Percentiles rank a stretch among this genome's conserved stretches.
Evolutionary conservation across 148 eudicot genomes (phyloP).

Genomic region (Camellia sinensis): DNA sequence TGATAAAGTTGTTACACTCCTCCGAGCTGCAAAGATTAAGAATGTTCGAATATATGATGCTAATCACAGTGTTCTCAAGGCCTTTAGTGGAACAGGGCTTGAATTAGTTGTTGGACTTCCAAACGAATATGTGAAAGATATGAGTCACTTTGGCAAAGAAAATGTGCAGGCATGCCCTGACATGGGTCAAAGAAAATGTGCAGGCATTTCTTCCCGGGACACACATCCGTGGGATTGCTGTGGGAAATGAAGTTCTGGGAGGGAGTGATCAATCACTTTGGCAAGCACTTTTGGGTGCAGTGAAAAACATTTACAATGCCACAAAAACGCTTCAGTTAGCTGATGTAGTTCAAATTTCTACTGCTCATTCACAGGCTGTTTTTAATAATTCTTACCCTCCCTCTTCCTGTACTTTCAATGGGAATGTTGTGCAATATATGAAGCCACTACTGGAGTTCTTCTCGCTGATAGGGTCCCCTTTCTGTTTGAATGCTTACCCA

Average conservation of each 20-base stretch:
- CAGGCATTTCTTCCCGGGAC: conserved; percentile 52
- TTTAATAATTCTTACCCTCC: conserved; percentile 73
- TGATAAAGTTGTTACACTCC: conserved; percentile 51
- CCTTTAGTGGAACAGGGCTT: conserved; percentile 66
- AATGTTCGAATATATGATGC: conserved; percentile 66
- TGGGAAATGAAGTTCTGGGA: conserved; percentile 72
- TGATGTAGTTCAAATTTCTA: conserved; percentile 48
- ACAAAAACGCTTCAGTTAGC: conserved; percentile 47
- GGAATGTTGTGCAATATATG: conserved; percentile 43
- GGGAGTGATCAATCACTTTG: conserved; percentile 40
- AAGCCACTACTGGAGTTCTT: conserved; percentile 59
- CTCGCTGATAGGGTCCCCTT: conserved; percentile 58
- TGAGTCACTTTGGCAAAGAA: no score
- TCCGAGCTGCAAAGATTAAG: conserved; percentile 55
- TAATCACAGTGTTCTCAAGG: conserved; percentile 60
- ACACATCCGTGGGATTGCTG: conserved; percentile 60
- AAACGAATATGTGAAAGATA: conserved; percentile 43
- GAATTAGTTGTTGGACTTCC: conserved; percentile 74
- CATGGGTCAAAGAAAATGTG: conserved; percentile 67
- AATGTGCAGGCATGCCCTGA: conserved; percentile 56
- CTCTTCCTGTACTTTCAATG: conserved; percentile 54
- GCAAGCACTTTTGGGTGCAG: conserved; percentile 54
- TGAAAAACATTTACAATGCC: conserved; percentile 57
- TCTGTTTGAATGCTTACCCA: conserved; percentile 74
- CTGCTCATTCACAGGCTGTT: conserved; percentile 62